Conservation (phyloP, 2,329 filamentous ascomycete genomes). For the Pyrenophora seminiperda region DNA sequence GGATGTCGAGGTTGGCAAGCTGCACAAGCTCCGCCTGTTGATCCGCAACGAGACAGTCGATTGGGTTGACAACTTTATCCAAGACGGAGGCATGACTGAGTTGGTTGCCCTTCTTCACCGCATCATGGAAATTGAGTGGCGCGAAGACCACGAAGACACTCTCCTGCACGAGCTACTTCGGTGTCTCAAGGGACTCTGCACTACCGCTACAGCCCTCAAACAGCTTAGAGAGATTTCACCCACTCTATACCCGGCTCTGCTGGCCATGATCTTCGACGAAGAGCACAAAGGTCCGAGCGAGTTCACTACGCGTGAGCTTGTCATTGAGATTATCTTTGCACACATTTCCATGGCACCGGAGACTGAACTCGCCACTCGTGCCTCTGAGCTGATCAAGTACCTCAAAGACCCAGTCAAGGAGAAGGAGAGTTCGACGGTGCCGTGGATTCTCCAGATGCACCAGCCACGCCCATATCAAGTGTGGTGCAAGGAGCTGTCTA, state of each 20-base stretch:
- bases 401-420: conserved; percentile 75
- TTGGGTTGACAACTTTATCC: conserved; percentile 93
- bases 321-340: conserved; percentile 86
- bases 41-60: conserved; percentile 92
- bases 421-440: conserved; percentile 75
- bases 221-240: conserved; percentile 80
- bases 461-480: conserved; percentile 85
- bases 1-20: conserved; percentile 86
- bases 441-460: conserved; percentile 89
- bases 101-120: conserved; percentile 84
- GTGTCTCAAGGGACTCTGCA: conserved; percentile 92
- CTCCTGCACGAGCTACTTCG: conserved; percentile 90
- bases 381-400: conserved; percentile 75
- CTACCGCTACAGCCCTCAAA: conserved; percentile 82
- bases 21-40: conserved; percentile 89
- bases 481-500: conserved; percentile 91
- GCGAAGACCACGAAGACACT: conserved; percentile 94
- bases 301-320: conserved; percentile 89
- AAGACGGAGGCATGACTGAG: conserved; percentile 88
- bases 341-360: conserved; percentile 70
- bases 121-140: conserved; percentile 97
- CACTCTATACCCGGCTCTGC: conserved; percentile 81
- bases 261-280: conserved; percentile 93
- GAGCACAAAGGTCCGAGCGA: conserved; percentile 97
- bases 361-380: conserved; percentile 68